These are phyloP conservation scores for Oidiodendron maius DNA, from an alignment of 495 filamentous ascomycete genomes.

Conservation along the genomic window DNA sequence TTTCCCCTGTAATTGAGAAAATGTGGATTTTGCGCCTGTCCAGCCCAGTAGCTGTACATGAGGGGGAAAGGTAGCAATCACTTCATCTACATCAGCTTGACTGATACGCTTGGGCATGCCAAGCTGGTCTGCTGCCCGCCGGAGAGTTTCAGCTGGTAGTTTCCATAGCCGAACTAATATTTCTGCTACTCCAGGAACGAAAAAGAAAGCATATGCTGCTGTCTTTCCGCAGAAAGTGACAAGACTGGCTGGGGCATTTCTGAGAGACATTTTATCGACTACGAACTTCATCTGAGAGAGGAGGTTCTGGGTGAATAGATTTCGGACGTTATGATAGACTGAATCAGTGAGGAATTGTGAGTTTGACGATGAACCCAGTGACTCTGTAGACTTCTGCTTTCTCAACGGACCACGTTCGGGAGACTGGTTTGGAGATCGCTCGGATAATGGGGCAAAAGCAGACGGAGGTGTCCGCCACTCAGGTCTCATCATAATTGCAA, in stretches of 20 bases:
- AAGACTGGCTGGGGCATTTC: constrained; percentile 84
- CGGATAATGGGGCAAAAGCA: constrained; percentile 52
- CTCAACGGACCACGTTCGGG: constrained; percentile 24
- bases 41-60: constrained; percentile 67
- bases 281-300: constrained; percentile 82
- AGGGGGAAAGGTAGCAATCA: constrained; percentile 67
- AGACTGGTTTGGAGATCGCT: constrained; percentile 23
- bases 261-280: constrained; percentile 77
- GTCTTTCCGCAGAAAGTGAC: constrained; percentile 94
- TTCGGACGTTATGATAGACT: constrained; percentile 88
- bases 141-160: constrained; percentile 55
- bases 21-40: constrained; percentile 55
- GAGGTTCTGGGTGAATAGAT: constrained; percentile 82
- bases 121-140: constrained; percentile 64
- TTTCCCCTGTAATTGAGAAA: constrained; percentile 60
- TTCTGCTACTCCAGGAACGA: constrained; percentile 85
- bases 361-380: constrained; percentile 47
- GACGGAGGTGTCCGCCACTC: constrained; percentile 81
- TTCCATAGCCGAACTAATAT: constrained; percentile 82
- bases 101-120: constrained; percentile 39
- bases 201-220: constrained; percentile 93
- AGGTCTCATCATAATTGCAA: constrained; percentile 82
- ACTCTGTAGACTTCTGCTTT: constrained; percentile 38
- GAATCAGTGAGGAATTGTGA: constrained; percentile 85
- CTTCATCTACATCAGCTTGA: constrained; percentile 45